Conservation (phyloP, 345 rosid species). For the Eutrema yunnanense region DNA sequence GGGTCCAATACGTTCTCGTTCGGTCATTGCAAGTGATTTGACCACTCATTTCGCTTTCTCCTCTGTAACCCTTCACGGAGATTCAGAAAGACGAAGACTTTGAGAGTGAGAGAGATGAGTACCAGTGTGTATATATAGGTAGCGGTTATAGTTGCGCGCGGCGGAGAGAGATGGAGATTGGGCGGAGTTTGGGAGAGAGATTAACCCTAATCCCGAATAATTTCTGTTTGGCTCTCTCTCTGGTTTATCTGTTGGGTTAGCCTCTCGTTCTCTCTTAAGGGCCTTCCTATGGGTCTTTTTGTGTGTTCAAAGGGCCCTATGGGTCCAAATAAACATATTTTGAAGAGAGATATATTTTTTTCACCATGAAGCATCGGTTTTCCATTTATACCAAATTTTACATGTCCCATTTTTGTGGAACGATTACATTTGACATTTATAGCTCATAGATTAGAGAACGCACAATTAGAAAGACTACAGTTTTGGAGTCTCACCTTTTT, state of each 20-base stretch:
- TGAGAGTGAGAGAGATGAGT: background rate
- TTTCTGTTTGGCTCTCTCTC: constrained; percentile 27
- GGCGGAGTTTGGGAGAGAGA: constrained; percentile 34
- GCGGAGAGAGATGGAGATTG: constrained; percentile 24
- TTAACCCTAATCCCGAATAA: constrained; percentile 33
- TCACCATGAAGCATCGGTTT: too few relatives aligned
- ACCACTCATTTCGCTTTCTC: constrained; percentile 27
- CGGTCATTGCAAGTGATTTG: constrained; percentile 51
- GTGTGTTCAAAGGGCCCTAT: background rate
- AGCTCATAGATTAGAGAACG: too few relatives aligned
- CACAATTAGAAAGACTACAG: too few relatives aligned
- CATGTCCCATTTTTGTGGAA: too few relatives aligned
- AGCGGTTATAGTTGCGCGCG: constrained; percentile 22
- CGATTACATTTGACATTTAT: too few relatives aligned
- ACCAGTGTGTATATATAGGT: background rate
- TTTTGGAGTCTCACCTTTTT: too few relatives aligned
- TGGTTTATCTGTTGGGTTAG: background rate
- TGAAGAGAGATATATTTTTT: too few relatives aligned
- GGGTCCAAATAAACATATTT: background rate
- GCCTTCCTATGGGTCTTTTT: background rate
- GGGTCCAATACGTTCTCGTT: constrained; percentile 80
- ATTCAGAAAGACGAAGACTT: background rate
- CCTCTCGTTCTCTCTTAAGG: background rate
- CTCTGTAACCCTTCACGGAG: background rate
- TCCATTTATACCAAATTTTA: too few relatives aligned